Evolutionary conservation across 305 asterid species (phyloP), one percentile per base, ranked within the genome.

Genomic region (Fraxinus paxiana): DNA sequence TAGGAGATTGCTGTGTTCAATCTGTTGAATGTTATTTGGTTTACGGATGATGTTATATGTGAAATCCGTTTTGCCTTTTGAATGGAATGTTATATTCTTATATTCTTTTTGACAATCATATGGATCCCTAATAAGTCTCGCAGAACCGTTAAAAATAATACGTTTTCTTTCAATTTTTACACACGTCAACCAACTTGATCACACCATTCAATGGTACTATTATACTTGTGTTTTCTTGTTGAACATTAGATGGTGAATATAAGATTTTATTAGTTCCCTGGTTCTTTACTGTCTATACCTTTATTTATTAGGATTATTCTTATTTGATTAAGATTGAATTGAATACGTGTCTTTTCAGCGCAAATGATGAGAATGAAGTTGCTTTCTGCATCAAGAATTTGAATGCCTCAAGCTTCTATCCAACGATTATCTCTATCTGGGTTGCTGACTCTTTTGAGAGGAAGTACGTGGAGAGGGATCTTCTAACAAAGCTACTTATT

Each of bases 381-480:
- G 88, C 89, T 75, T 79, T 88, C 33, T 85, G 91, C 77, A 78
- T 88, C 72, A 88, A 82, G 74, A 90, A 88, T 1, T 76, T 88
- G 81, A 86, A 87, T 77, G 81, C 86, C 65, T 86, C 89, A 10
- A 76, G 81, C 83, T 88, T 85, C 86, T 84, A 88, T 78, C 87
- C 91, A 10, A 81, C 85, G 24, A 88, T 88, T 90, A 77, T 88
- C 13, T 83, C 88, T 78, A 80, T 85, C 12, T 88, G 91, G 91
- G 86, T 88, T 37, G 87, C 78, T 0, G 91, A 88, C 71, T 88
- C 91, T 54, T 88, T 88, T 30, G 91, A 87, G 33, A 30, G 33
- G 84, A 88, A 87, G 85, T 88, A 85, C 63, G 65, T 63, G 86
- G 91, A 88, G 65, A 83, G 91, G 82, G 91, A 83, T 54, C 87